Percentiles rank a stretch among this genome's conserved stretches.
phyloP scores from a whole-genome alignment of 257 asterid genomes.

The Echites panduratus region DNA sequence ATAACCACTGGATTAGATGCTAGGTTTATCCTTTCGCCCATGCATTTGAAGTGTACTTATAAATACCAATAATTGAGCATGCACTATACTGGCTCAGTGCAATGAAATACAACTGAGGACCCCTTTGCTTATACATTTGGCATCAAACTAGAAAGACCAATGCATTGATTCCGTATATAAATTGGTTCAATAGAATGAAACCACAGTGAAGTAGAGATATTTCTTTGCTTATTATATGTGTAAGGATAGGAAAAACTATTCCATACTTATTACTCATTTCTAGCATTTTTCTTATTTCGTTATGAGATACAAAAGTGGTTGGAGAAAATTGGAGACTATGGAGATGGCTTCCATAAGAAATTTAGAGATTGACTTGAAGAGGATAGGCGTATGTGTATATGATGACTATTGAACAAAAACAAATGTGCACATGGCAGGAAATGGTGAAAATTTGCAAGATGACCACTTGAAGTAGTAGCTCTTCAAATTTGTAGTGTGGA shows the following conservation, averaged over 20 bases:
- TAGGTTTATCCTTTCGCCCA: background rate
- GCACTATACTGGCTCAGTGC: background rate
- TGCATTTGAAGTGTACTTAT: background rate
- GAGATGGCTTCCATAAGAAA: background rate
- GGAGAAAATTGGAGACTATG: background rate
- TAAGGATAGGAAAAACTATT: background rate
- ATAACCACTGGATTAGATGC: background rate
- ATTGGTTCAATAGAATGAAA: background rate
- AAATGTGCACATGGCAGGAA: background rate
- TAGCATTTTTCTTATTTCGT: background rate
- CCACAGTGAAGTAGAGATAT: background rate
- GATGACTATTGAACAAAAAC: background rate
- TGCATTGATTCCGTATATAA: background rate
- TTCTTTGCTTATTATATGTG: background rate
- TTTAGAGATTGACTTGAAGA: background rate
- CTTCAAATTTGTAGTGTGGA: background rate
- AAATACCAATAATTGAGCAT: background rate
- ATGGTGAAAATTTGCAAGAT: background rate
- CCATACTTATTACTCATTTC: background rate
- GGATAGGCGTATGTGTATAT: background rate
- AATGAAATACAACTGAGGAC: background rate
- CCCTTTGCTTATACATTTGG: background rate
- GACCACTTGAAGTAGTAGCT: background rate
- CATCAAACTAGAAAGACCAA: background rate
- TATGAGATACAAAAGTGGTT: background rate